These are phyloP conservation scores for Apiospora saccharicola DNA, from an alignment of 2,329 filamentous ascomycete genomes.

Conservation along the genomic window DNA sequence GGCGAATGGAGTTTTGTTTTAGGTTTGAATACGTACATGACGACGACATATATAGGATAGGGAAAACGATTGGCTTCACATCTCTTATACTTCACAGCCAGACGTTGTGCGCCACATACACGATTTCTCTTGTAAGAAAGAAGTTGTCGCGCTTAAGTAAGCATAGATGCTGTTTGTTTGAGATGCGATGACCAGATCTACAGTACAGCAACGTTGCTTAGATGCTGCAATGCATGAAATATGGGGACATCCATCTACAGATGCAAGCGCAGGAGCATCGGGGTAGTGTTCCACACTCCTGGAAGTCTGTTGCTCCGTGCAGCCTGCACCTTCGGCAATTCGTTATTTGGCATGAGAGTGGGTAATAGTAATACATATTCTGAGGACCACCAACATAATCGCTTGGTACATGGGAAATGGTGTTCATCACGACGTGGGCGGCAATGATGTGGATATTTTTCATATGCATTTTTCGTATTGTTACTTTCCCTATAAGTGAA, in stretches of 20 bases:
- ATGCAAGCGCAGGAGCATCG: background rate
- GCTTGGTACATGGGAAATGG: background rate
- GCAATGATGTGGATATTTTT: background rate
- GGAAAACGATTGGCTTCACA: background rate
- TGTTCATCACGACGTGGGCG: background rate
- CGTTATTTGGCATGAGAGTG: background rate
- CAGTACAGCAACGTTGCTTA: background rate
- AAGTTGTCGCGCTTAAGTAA: background rate
- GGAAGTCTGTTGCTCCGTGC: background rate
- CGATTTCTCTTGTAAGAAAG: background rate
- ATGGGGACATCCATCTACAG: background rate
- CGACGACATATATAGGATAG: background rate
- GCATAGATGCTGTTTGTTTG: background rate
- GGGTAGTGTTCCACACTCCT: background rate
- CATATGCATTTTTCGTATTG: background rate
- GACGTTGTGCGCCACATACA: background rate
- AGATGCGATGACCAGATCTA: background rate
- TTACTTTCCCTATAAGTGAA: background rate
- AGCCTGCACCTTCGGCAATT: background rate
- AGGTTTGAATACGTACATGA: conserved; percentile 1
- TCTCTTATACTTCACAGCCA: background rate
- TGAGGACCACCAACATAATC: background rate
- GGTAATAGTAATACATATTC: background rate
- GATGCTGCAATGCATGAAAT: conserved; percentile 6
- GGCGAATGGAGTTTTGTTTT: conserved; percentile 10